Conservation (phyloP, 2,329 filamentous ascomycete genomes). For the Epichloe aotearoae region DNA sequence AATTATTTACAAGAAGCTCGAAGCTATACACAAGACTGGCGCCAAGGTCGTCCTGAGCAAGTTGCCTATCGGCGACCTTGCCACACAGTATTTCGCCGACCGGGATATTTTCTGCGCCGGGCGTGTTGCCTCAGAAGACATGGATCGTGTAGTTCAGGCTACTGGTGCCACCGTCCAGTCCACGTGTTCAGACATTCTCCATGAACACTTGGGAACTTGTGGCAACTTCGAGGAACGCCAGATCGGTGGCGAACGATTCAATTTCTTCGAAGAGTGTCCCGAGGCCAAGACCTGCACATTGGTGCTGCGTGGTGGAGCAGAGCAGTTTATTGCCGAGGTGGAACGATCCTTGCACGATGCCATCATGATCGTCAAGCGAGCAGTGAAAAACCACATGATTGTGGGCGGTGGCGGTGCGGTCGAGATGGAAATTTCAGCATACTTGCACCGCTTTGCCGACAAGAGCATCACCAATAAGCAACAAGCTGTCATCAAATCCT, state of each 20-base stretch:
- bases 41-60: constrained; percentile 97
- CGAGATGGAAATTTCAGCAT: constrained; percentile 94
- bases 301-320: constrained; percentile 85
- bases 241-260: constrained; percentile 94
- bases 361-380: constrained; percentile 99
- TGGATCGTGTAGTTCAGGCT: constrained; percentile 91
- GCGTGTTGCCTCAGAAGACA: constrained; percentile 78
- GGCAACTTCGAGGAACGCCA: constrained; percentile 88
- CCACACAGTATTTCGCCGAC: constrained; percentile 96
- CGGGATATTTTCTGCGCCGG: constrained; percentile 97
- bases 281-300: constrained; percentile 94
- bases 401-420: constrained; percentile 88
- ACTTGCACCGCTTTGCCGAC: constrained; percentile 86
- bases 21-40: constrained; percentile 83
- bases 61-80: constrained; percentile 90
- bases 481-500: constrained; percentile 93
- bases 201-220: constrained; percentile 82
- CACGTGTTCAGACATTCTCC: constrained; percentile 87
- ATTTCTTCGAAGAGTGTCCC: constrained; percentile 95
- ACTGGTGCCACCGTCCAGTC: constrained; percentile 88
- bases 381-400: constrained; percentile 86
- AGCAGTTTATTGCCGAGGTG: constrained; percentile 98
- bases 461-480: constrained; percentile 89
- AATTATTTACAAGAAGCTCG: constrained; percentile 99
- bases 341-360: constrained; percentile 96